Base-by-base conservation (phyloP, 148 eudicot genomes). In the Tetragonia tetragonoides region DNA sequence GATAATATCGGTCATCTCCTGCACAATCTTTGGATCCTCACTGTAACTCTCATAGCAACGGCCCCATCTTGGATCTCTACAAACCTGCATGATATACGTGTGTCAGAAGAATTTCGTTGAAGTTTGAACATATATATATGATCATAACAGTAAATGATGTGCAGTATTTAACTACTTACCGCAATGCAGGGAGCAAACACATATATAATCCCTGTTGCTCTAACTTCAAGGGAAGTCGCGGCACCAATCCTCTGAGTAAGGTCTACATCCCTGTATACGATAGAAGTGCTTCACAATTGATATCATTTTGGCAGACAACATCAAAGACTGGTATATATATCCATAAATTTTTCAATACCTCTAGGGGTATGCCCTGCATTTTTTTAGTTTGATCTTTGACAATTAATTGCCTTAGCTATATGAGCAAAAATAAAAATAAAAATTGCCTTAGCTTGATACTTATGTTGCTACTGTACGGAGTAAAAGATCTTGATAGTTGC, bases 41-140 rank as follows among this genome's bases (percentile, higher is more conserved):
- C 82, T 79, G 77, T 83, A 83, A 72, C 85, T 83, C 77, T 83
- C 82, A 12, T 79, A 83, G 56, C 82, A 79, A 57, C 85, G 76
- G 18, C 85, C 85, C 82, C 85, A 83, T 41, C 82, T 79, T 39
- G 85, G 85, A 72, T 83, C 85, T 83, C 82, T 75, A 46, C 80
- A 83, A 1, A 83, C 85, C 82, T 83, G 54, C n/a, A 63, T 4
- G n/a, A 34, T 6, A 53, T 9, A 17, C 11, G 40, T 38, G 39
- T 75, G 61, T 64, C 34, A 46, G 37, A 10, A 17, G 3, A 18
- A 3, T 14, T 4, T 41, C 6, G 42, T 17, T 68, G 42, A 66
- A 34, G 10, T 68, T 68, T 10, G 3, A 68, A 17, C 53, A 68
- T 18, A 68, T 1, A 1, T 7, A 9, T 46, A 10, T 49, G 10